Evolutionary conservation across 495 filamentous ascomycete species (phyloP).

Genomic region (Podospora fimiseda): DNA sequence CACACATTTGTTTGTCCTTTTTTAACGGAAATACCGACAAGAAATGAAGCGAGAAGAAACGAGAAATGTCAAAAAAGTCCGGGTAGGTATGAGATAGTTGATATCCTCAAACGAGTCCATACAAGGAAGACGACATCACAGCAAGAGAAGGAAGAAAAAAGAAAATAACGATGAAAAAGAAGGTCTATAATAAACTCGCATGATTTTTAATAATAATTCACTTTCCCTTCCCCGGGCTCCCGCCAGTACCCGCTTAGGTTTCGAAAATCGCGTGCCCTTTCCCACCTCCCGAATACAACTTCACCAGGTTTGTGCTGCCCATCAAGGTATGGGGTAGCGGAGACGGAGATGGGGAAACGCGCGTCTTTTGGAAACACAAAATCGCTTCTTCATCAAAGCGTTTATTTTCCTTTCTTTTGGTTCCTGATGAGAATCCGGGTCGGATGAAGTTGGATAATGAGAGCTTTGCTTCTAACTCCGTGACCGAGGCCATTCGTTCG

Average conservation of each 20-base stretch:
- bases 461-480: too few species aligned
- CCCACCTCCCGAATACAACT: background rate
- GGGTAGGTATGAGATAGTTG: too few species aligned
- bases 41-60: too few species aligned
- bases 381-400: background rate
- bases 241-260: background rate
- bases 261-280: background rate
- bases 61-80: too few species aligned
- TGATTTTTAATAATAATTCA: background rate
- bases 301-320: background rate
- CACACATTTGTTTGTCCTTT: too few species aligned
- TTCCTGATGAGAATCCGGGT: too few species aligned
- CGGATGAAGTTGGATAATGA: too few species aligned
- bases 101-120: too few species aligned
- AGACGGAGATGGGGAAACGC: background rate
- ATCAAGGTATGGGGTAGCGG: background rate
- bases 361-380: background rate
- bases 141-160: too few species aligned
- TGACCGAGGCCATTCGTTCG: background rate
- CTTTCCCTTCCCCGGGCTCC: background rate
- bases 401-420: conserved; percentile 2
- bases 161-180: too few species aligned
- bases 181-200: too few species aligned
- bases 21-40: too few species aligned
- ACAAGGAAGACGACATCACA: conserved; percentile 12